phyloP scores from a whole-genome alignment of 495 filamentous ascomycete species.

The Achaetomiella virescens region DNA sequence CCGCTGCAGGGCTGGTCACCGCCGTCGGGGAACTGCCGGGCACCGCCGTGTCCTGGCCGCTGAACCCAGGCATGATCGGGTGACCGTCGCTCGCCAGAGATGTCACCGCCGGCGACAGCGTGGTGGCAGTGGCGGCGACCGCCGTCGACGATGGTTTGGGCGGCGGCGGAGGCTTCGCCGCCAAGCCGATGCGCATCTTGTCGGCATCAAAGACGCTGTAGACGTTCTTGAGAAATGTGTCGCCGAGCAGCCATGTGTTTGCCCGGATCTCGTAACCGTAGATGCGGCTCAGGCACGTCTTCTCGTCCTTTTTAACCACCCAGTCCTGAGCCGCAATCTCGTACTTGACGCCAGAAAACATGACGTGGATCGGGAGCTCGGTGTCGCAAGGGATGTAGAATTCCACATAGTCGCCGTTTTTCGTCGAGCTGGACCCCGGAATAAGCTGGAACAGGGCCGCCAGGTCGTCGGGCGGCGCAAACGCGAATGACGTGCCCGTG shows the following conservation, averaged over 20 bases:
- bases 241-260: conserved; percentile 67
- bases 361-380: conserved; percentile 34
- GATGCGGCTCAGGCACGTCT: conserved; percentile 61
- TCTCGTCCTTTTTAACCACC: conserved; percentile 43
- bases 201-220: conserved; percentile 77
- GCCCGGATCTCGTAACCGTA: conserved; percentile 42
- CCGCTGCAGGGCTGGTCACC: not conserved
- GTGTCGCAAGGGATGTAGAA: conserved; percentile 67
- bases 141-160: conserved; percentile 11
- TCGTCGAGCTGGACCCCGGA: conserved; percentile 42
- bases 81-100: not conserved
- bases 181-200: conserved; percentile 47
- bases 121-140: conserved; percentile 11
- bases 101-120: conserved; percentile 10
- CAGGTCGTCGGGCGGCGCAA: conserved; percentile 62
- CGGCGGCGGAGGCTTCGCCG: conserved; percentile 25
- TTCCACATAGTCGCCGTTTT: conserved; percentile 40
- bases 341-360: conserved; percentile 51
- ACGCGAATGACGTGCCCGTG: conserved; percentile 70
- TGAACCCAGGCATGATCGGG: conserved; percentile 13
- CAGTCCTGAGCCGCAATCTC: conserved; percentile 63
- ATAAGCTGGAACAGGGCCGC: conserved; percentile 58
- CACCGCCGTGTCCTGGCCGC: conserved; percentile 13
- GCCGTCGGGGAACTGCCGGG: conserved; percentile 8
- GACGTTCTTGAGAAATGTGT: conserved; percentile 86